Evolutionary conservation across 352 stramenopile genomes (phyloP), one percentile per base, ranked within the genome.

Genomic region (Phytopythium litorale): DNA sequence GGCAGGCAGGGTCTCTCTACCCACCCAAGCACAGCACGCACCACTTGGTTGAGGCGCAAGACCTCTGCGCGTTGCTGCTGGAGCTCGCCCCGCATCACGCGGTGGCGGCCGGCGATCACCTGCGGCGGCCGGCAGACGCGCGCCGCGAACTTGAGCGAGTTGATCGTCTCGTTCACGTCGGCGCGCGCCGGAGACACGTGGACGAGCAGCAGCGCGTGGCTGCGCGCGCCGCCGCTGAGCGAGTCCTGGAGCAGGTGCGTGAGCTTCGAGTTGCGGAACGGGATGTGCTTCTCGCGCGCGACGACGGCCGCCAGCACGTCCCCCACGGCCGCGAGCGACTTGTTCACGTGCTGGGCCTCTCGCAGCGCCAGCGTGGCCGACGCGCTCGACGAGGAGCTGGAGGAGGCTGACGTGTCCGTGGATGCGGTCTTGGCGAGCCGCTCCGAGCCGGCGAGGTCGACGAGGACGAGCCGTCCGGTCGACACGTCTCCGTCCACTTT

Each of bases 201-300:
- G 3, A 91, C 74, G 4, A 93, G 57, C 56, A 93, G 60, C 25
- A 93, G 60, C 42, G 75, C 78, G 25, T 75, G 73, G 52, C 68
- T 84, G 30, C 74, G 58, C 2, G 66, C 45, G 16, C 64, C 72
- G 11, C 77, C 76, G 52, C 63, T 62, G 13, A 93, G 60, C 32
- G 81, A 89, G 46, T 93, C 83, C 57, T 94, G 87, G 32, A 96
- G 68, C 62, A 96, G 60, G 61, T 93, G 82, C 21, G 87, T 96
- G 25, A 96, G 76, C 68, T 96, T 96, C 13, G 83, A 89, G 57
- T 96, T 94, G 15, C 87, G 74, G 58, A 87, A 96, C 51, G 85
- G 86, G 4, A 96, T 75, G 64, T 94, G 84, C 28, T 92, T 91
- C 23, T 95, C 84, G 66, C 89, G 90, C 2, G 80, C 78, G 35